Evolutionary conservation across 2,329 filamentous ascomycete genomes (phyloP), one percentile per base, ranked within the genome.

Genomic region (Alternaria arbusti): DNA sequence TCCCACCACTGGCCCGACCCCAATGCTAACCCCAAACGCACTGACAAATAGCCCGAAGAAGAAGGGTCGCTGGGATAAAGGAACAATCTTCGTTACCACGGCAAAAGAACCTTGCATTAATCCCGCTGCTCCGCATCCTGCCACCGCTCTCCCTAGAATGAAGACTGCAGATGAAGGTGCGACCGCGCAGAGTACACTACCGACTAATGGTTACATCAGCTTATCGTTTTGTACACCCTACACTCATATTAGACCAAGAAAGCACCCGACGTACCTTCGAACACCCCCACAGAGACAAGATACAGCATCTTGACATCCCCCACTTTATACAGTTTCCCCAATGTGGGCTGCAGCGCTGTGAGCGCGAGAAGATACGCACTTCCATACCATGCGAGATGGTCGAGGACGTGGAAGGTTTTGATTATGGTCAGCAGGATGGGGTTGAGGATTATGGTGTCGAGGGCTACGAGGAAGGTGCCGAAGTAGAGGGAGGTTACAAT

Each of bases 251-350:
- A 26, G n/a, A 30, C n/a, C 25, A 28, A 40, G 36, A 40, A 40
- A 40, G 36, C 36, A 69, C 25, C 13, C 67, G 44, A 47, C 44
- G 17, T 30, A 47, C 40, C 11, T 64, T 83, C 81, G 57, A 84
- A 84, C 36, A 83, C 64, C 10, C 74, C 54, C 22, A 83, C 73
- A 25, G 68, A 70, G 5, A 68, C 46, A 4, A 86, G 76, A 73
- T 84, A 87, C 4, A 78, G 76, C 43, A 73, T 82, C 67, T 83
- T 83, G 54, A 86, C 76, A 11, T 79, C 72, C 56, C 81, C 84
- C 66, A 77, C 77, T 17, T 74, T 81, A 69, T 82, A 83, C n/a
- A 72, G 4, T 54, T 78, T 79, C 46, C 79, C 80, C 64, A 75
- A 80, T 61, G 80, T 22, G 76, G 75, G 66, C 79, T 80, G 59